A percentile compares a stretch with the other conserved stretches of the same genome.
Conservation (phyloP, 2,329 filamentous ascomycete species). For the Fusarium anguioides region DNA sequence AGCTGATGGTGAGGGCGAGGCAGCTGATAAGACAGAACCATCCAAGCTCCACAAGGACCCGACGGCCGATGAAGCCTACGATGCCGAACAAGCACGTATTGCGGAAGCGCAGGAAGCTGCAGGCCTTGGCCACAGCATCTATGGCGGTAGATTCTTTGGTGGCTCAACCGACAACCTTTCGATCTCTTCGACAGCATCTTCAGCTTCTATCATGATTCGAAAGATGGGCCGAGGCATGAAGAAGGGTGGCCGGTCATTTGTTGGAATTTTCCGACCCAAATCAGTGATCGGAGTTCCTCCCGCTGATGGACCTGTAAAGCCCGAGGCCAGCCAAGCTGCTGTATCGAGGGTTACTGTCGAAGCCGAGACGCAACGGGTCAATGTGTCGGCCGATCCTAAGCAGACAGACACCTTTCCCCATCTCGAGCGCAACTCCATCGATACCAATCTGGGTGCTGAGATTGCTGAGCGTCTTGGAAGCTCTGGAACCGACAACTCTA, state of each 20-base stretch:
- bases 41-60: conserved; percentile 74
- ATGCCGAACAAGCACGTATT: conserved; percentile 91
- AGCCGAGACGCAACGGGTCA: conserved; percentile 86
- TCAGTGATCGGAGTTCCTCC: conserved; percentile 83
- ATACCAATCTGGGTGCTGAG: conserved; percentile 65
- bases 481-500: conserved; percentile 69
- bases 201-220: conserved; percentile 91
- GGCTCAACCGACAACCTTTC: conserved; percentile 96
- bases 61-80: conserved; percentile 72
- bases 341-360: conserved; percentile 97
- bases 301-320: conserved; percentile 70
- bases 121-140: conserved; percentile 93
- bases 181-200: conserved; percentile 89
- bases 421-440: conserved; percentile 83
- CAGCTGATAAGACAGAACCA: conserved; percentile 47
- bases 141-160: conserved; percentile 86
- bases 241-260: conserved; percentile 88
- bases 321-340: conserved; percentile 79
- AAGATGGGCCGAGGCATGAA: conserved; percentile 99
- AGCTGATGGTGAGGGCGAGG: conserved; percentile 70
- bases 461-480: conserved; percentile 65
- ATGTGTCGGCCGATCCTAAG: conserved; percentile 77
- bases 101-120: conserved; percentile 91
- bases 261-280: conserved; percentile 94
- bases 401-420: conserved; percentile 80